phyloP scores from a whole-genome alignment of 345 rosid species.

The Ceriops zippeliana region DNA sequence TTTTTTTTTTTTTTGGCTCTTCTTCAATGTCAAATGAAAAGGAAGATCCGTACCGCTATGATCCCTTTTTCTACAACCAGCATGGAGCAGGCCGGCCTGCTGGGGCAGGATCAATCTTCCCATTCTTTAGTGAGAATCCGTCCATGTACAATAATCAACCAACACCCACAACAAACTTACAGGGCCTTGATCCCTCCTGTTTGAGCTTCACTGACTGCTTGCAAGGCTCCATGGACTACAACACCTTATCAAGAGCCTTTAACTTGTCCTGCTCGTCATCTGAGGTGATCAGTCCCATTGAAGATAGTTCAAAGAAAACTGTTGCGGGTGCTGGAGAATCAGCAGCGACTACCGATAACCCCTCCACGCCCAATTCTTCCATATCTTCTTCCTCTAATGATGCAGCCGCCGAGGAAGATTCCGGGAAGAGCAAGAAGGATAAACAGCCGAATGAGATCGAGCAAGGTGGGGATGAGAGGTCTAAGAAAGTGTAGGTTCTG shows the following conservation, averaged over 20 bases:
- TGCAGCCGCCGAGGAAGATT: conserved; percentile 25
- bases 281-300: conserved; percentile 27
- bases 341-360: conserved; percentile 19
- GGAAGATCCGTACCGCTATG: background rate
- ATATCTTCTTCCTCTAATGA: conserved; percentile 39
- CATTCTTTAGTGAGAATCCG: conserved; percentile 15
- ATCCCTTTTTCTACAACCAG: background rate
- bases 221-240: conserved; percentile 23
- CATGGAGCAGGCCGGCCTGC: background rate
- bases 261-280: conserved; percentile 46
- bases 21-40: conserved; percentile 6
- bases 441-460: conserved; percentile 22
- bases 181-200: conserved; percentile 21
- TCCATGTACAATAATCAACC: conserved; percentile 15
- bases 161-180: background rate
- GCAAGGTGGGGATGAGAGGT: conserved; percentile 27
- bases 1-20: background rate
- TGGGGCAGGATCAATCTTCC: background rate
- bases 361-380: conserved; percentile 36
- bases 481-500: conserved; percentile 40
- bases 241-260: conserved; percentile 32
- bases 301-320: conserved; percentile 17
- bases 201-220: conserved; percentile 43
- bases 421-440: conserved; percentile 24
- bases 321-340: background rate